Base-by-base conservation (phyloP, 2,329 filamentous ascomycete genomes). In the Colletotrichum lupini region DNA sequence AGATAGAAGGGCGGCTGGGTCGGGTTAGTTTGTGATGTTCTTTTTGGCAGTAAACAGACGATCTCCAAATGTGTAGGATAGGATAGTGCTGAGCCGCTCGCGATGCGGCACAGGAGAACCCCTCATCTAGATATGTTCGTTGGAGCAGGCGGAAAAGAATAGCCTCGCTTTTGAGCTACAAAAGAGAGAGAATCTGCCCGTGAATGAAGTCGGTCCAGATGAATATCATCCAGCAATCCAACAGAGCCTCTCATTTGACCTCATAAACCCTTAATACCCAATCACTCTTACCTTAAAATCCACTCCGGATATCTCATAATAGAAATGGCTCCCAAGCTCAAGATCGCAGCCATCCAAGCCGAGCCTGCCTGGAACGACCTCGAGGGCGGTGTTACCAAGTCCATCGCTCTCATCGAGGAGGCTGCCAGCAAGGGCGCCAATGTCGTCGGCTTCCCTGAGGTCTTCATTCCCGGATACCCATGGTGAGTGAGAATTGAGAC, bases 401-500 rank as follows among this genome's bases (percentile, higher is more conserved):
- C 80, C 42, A 81, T 82, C 26, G 22, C 70, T 2, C 74, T 82
- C 3, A 83, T 83, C 30, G 75, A 79, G 46, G 74, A 83, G 52
- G 80, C 80, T 4, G 77, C 74, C 3, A 74, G 73, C 26, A 74
- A 81, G 2, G 81, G 81, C 3, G 78, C 78, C n/a, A 77, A 82
- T 16, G 78, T 83, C 0, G 68, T 83, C 12, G 81, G 79, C 2
- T 88, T 87, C 58, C 85, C 85, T 1, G 85, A 88, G 68, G 81
- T 83, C 11, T 87, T 83, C 78, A 82, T 86, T 12, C 80, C 83
- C 4, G 84, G 85, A 1, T 86, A 87, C 73, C 85, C 85, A 35
- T 87, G 85, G 85, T 87, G 73, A 76, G 66, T 37, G 37, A 42
- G 6, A 42, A 42, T 8, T 8, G 5, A 42, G 5, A 42, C 37